Evolutionary conservation across 495 filamentous ascomycete genomes (phyloP).

Genomic region (Podospora tetraspora): DNA sequence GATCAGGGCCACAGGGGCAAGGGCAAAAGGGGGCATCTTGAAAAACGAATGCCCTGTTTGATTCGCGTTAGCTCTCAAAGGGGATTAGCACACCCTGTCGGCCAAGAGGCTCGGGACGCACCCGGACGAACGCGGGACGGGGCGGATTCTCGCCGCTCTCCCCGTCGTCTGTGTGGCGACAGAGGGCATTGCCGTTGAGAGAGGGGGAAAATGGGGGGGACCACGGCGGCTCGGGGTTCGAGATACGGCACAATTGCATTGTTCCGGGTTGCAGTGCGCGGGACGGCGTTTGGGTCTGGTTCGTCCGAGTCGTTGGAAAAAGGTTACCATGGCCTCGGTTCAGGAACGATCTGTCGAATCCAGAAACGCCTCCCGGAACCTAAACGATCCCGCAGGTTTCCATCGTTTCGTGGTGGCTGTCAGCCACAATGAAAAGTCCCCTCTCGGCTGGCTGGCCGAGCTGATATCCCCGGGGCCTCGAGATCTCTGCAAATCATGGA

Average conservation of each 20-base stretch:
- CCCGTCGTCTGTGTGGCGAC: not conserved
- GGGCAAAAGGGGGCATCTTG: not conserved
- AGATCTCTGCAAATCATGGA: not conserved
- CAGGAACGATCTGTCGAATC: not conserved
- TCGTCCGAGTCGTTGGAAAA: not conserved
- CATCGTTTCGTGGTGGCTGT: not conserved
- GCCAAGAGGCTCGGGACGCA: not conserved
- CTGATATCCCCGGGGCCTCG: not conserved
- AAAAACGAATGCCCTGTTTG: not conserved
- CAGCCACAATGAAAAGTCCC: not conserved
- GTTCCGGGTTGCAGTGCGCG: not conserved
- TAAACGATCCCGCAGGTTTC: not conserved
- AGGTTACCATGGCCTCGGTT: not conserved
- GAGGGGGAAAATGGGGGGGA: not conserved
- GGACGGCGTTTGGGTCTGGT: too few relatives aligned
- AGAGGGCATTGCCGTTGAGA: not conserved
- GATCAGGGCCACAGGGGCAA: not conserved
- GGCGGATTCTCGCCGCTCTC: not conserved
- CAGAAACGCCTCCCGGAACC: not conserved
- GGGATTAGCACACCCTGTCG: not conserved
- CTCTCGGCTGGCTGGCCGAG: too few relatives aligned
- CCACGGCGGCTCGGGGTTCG: too few relatives aligned
- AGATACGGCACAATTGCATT: not conserved
- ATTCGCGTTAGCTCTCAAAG: not conserved
- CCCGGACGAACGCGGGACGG: not conserved